These are phyloP conservation scores for Aureobasidium sp. DNA, from an alignment of 2,329 filamentous ascomycete genomes.

Conservation along the genomic window DNA sequence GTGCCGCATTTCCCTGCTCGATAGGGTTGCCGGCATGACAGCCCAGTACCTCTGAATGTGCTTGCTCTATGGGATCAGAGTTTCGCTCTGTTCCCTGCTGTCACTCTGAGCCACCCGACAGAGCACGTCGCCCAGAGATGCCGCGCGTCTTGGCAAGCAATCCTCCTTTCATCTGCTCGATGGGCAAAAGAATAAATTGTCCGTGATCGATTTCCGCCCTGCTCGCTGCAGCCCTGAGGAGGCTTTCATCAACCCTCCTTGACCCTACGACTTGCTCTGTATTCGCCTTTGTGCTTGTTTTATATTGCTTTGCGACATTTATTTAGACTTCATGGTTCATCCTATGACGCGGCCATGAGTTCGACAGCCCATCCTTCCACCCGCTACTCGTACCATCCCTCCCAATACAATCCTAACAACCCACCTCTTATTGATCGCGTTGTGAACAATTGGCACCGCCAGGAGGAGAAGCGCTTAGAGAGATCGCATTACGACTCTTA, in stretches of 20 bases:
- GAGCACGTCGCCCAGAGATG: neutral
- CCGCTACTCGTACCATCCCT: neutral
- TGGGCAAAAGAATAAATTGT: neutral
- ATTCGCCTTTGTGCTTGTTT: neutral
- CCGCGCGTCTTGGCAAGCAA: conserved; percentile 2
- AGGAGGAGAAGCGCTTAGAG: conserved; percentile 15
- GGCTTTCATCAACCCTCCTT: conserved; percentile 4
- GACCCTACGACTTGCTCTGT: neutral
- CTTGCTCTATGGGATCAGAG: neutral
- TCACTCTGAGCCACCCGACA: neutral
- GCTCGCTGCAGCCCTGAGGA: neutral
- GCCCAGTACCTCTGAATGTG: neutral
- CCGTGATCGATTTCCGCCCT: neutral
- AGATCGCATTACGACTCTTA: neutral
- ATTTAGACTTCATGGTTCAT: neutral
- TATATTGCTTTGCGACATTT: neutral
- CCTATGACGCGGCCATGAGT: conserved; percentile 1
- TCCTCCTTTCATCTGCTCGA: neutral
- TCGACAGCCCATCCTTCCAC: neutral
- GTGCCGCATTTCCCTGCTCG: neutral
- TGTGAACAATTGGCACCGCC: conserved; percentile 20
- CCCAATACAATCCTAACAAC: conserved; percentile 1
- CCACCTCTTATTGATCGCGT: conserved; percentile 20
- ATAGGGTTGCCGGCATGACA: neutral
- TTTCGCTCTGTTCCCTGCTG: neutral